These are phyloP conservation scores for Aspergillus tubingensis DNA, from an alignment of 2,329 filamentous ascomycete species.

Conservation along the genomic window DNA sequence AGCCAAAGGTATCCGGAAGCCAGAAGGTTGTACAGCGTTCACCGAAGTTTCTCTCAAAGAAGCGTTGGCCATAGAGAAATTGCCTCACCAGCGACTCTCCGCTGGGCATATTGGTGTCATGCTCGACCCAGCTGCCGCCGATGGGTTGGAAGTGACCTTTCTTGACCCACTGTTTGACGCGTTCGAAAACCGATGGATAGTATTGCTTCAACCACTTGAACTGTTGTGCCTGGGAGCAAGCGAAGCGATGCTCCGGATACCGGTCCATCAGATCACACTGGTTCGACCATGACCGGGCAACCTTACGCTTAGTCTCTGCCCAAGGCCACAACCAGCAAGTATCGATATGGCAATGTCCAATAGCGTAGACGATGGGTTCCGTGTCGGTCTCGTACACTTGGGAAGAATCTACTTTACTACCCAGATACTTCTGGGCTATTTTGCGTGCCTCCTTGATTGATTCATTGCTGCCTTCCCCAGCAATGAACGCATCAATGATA, in stretches of 20 bases:
- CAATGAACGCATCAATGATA: slow-evolving; percentile 88
- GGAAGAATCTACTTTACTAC: slow-evolving; percentile 75
- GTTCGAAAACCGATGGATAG: slow-evolving; percentile 85
- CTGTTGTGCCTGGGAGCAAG: slow-evolving; percentile 91
- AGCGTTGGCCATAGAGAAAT: slow-evolving; percentile 92
- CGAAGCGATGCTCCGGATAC: slow-evolving; percentile 91
- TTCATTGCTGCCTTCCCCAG: slow-evolving; percentile 69
- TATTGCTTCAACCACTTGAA: slow-evolving; percentile 94
- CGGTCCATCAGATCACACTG: slow-evolving; percentile 94
- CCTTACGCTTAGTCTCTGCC: slow-evolving; percentile 95
- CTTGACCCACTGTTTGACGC: slow-evolving; percentile 88
- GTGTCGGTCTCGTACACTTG: slow-evolving; percentile 79
- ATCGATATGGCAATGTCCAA: slow-evolving; percentile 97
- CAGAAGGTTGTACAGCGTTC: slow-evolving; percentile 89
- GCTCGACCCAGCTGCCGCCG: slow-evolving; percentile 97
- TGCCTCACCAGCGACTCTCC: slow-evolving; percentile 92
- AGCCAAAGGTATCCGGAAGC: slow-evolving; percentile 97
- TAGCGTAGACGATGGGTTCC: slow-evolving; percentile 77
- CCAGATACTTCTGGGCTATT: slow-evolving; percentile 81
- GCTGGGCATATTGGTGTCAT: slow-evolving; percentile 96
- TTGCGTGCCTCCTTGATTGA: slow-evolving; percentile 78
- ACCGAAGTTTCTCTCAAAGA: slow-evolving; percentile 92
- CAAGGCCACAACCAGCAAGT: slow-evolving; percentile 99
- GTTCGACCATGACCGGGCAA: slow-evolving; percentile 93
- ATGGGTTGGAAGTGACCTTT: slow-evolving; percentile 91